phyloP scores from a whole-genome alignment of 1,284 basidiomycete genomes.

The Malassezia pachydermatis region DNA sequence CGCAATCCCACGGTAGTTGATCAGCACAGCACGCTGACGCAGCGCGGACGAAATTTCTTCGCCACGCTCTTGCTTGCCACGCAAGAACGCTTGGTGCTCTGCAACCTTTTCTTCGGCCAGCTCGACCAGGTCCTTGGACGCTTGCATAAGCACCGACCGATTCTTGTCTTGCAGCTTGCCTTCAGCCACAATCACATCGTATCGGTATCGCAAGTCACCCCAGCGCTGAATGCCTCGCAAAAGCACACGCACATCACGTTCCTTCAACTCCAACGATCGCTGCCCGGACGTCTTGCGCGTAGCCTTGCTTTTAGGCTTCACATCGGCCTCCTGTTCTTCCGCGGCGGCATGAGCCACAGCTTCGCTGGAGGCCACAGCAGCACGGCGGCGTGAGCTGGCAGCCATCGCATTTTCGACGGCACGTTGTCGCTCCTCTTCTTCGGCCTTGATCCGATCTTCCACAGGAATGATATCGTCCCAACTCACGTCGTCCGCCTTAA shows the following conservation, averaged over 20 bases:
- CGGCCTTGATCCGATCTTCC: conserved; percentile 76
- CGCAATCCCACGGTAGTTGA: conserved; percentile 75
- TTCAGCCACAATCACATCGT: conserved; percentile 83
- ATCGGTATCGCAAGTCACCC: conserved; percentile 91
- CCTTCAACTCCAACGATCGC: conserved; percentile 89
- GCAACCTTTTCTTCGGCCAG: conserved; percentile 74
- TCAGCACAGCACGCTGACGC: conserved; percentile 87
- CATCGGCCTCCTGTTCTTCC: conserved; percentile 56
- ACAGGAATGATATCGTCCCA: conserved; percentile 99
- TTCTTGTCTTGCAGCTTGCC: conserved; percentile 93
- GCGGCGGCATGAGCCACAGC: conserved; percentile 49
- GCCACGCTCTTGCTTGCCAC: conserved; percentile 56
- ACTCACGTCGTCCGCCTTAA: conserved; percentile 83
- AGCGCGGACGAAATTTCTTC: conserved; percentile 55
- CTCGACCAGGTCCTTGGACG: conserved; percentile 82
- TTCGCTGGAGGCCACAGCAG: conserved; percentile 9
- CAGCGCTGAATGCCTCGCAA: conserved; percentile 91
- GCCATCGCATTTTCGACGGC: conserved; percentile 58
- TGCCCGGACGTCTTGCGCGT: conserved; percentile 64
- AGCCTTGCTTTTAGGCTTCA: conserved; percentile 53
- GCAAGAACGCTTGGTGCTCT: conserved; percentile 59
- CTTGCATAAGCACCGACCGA: conserved; percentile 76
- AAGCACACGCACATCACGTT: conserved; percentile 88
- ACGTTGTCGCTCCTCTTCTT: conserved; percentile 50
- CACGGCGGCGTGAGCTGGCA: conserved; percentile 53